Percentiles rank a stretch among this genome's conserved stretches.
phyloP scores from a whole-genome alignment of 805 yeast genomes.

The Saccharomycopsis javanensis region DNA sequence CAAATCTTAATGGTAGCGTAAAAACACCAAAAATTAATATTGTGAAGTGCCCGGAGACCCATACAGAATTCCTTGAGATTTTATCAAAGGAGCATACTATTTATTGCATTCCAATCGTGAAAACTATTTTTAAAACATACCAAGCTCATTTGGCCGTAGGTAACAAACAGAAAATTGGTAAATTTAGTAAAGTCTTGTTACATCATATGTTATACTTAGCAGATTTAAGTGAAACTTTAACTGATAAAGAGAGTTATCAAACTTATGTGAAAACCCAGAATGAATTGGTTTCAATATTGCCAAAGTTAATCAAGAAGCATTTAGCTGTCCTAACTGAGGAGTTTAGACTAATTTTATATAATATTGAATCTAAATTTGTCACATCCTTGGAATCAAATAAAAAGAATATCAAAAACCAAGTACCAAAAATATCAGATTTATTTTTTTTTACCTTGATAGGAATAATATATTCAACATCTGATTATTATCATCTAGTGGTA shows the following conservation, averaged over 20 bases:
- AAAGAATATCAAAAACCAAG: constrained; percentile 20
- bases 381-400: constrained; percentile 25
- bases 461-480: constrained; percentile 81
- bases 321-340: constrained; percentile 53
- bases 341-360: constrained; percentile 46
- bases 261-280: constrained; percentile 32
- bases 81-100: constrained; percentile 29
- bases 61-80: constrained; percentile 32
- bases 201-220: constrained; percentile 49
- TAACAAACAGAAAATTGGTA: constrained; percentile 63
- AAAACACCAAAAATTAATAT: constrained; percentile 20
- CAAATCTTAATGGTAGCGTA: constrained; percentile 29
- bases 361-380: constrained; percentile 44
- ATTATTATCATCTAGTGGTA: constrained; percentile 83
- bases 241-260: constrained; percentile 27
- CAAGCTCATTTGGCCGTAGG: constrained; percentile 77
- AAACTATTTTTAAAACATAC: constrained; percentile 46
- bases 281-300: constrained; percentile 37
- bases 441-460: constrained; percentile 67
- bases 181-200: constrained; percentile 52
- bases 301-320: constrained; percentile 54
- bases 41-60: constrained; percentile 40
- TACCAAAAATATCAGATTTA: constrained; percentile 45
- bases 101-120: constrained; percentile 40
- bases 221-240: constrained; percentile 21